Evolutionary conservation across 2,329 filamentous ascomycete species (phyloP), one percentile per base, ranked within the genome.

Genomic region (Penicillium janthinellum): DNA sequence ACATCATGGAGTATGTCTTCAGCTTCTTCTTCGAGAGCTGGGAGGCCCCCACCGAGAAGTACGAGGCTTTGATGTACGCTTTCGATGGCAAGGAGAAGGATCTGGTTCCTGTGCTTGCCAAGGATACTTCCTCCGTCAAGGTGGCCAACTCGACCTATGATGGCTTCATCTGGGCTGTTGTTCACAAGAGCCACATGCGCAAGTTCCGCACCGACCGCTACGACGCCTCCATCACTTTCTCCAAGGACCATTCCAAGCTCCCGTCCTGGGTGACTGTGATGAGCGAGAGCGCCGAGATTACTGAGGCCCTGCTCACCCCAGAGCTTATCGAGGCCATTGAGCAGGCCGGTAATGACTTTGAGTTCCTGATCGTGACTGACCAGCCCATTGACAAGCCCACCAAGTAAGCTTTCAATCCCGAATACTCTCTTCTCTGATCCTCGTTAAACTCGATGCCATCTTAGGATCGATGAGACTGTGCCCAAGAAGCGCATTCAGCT

Each of bases 241-340:
- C 94, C 73, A 96, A 96, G 84, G 95, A 99, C 72, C 87, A 93
- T 78, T 75, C 89, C 57, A 97, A 96, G 82, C 86, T 99, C 37
- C 94, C 95, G 37, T 79, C 84, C 64, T 99, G 93, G 93, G 83
- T 89, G 57, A 96, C 92, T 12, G 87, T 97, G 72, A 98, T 99
- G 95, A 96, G 88, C 73, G 95, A 99, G 83, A 96, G 89, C 78
- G 92, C 93, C 59, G 95, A 98, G 79, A 89, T 99, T 69, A 97
- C 93, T 12, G 91, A 97, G 48, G 82, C 87, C 6, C 81, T 99
- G 66, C 84, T 99, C 53, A 96, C 92, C 4, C 84, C 90, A n/a
- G 94, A 98, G 70, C 84, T 99, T 39, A 85, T 92, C 76, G 86
- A 90, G 71, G 92, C 91, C 15, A 83, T 96, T 65, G 85, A 90